Conservation (phyloP, 78 protist species). For the Dictyostelium citrinum region DNA sequence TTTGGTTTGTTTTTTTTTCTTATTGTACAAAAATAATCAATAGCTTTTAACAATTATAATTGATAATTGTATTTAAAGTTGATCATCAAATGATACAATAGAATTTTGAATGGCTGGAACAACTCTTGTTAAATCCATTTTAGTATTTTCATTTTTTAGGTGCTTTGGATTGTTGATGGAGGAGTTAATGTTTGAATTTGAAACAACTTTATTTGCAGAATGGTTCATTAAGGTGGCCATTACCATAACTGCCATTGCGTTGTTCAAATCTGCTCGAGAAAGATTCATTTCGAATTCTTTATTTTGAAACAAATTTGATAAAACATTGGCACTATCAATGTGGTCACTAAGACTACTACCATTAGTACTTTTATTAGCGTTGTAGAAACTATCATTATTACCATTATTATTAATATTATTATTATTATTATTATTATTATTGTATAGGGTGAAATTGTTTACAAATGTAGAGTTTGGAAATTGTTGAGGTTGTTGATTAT, state of each 20-base stretch:
- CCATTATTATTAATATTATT: background rate
- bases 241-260: slow-evolving; percentile 17
- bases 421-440: background rate
- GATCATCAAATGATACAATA: background rate
- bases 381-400: background rate
- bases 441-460: background rate
- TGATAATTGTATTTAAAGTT: background rate
- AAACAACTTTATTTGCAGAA: background rate
- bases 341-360: background rate
- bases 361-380: background rate
- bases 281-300: background rate
- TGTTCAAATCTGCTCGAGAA: background rate
- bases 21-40: background rate
- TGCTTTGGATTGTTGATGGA: background rate
- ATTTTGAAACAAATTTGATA: background rate
- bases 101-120: background rate
- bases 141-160: background rate
- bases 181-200: background rate
- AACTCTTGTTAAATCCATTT: background rate
- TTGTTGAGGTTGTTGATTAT: background rate
- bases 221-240: slow-evolving; percentile 6
- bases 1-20: background rate
- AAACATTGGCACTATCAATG: background rate
- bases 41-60: background rate
- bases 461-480: background rate